Evolutionary conservation across 2,329 filamentous ascomycete species (phyloP).

Genomic region (Neophaeococcomyces mojaviensis): DNA sequence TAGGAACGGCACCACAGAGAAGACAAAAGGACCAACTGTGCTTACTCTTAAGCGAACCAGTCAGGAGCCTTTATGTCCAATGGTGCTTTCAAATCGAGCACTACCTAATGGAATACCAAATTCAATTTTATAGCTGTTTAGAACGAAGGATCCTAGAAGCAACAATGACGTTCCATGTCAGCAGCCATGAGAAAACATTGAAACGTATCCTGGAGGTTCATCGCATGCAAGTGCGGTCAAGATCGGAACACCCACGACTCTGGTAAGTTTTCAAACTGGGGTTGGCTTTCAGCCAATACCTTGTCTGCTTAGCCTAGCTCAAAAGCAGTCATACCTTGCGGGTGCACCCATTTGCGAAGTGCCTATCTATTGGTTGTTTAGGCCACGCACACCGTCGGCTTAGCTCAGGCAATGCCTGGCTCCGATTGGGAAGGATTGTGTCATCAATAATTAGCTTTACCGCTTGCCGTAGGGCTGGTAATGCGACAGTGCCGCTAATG

Average conservation of each 20-base stretch:
- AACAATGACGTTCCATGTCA: slow-evolving; percentile 1
- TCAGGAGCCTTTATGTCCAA: neutral
- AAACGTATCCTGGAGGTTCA: neutral
- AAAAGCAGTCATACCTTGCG: neutral
- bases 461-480: neutral
- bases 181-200: neutral
- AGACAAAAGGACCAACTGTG: neutral
- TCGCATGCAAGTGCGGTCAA: neutral
- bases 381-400: neutral
- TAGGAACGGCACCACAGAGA: neutral
- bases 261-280: too few species aligned
- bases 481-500: too few species aligned
- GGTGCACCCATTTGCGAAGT: neutral
- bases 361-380: neutral
- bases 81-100: neutral
- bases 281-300: neutral
- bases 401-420: neutral
- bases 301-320: neutral
- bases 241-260: neutral
- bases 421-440: neutral
- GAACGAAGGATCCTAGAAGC: neutral
- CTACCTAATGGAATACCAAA: neutral
- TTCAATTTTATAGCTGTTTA: neutral
- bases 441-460: neutral
- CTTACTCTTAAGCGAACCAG: neutral